These are phyloP conservation scores for Tephrocybe sp. DNA, from an alignment of 768 basidiomycete genomes.

Conservation along the genomic window DNA sequence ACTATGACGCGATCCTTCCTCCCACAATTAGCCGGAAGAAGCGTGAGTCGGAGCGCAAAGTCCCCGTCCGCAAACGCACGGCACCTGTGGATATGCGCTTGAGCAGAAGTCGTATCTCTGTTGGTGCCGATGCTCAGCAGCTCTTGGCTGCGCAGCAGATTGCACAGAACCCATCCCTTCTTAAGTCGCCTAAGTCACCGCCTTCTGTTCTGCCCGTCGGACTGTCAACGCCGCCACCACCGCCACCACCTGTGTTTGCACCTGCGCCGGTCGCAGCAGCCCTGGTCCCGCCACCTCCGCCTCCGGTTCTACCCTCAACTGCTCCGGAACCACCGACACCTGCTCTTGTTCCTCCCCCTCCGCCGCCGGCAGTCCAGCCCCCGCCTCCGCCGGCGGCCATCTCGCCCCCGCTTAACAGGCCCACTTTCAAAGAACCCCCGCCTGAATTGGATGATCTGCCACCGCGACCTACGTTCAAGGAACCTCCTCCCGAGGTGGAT, in stretches of 20 bases:
- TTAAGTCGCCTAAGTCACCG: slow-evolving; percentile 34
- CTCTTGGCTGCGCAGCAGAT: slow-evolving; percentile 71
- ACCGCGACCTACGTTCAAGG: slow-evolving; percentile 53
- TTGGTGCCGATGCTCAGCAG: slow-evolving; percentile 68
- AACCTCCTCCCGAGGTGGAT: slow-evolving; percentile 61
- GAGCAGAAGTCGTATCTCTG: slow-evolving; percentile 74
- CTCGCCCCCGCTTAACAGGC: slow-evolving; percentile 24
- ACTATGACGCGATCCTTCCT: slow-evolving; percentile 74
- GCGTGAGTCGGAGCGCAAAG: slow-evolving; percentile 81
- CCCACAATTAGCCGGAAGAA: slow-evolving; percentile 84
- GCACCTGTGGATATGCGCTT: slow-evolving; percentile 87
- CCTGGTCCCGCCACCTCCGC: slow-evolving; percentile 13
- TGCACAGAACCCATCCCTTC: slow-evolving; percentile 51
- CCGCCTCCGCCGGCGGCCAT: slow-evolving; percentile 23
- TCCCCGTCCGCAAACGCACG: slow-evolving; percentile 84
- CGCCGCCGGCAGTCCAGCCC: slow-evolving; percentile 30
- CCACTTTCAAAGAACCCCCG: slow-evolving; percentile 60
- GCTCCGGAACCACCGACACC: slow-evolving; percentile 30
- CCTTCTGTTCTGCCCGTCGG: slow-evolving; percentile 14
- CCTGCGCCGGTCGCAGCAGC: slow-evolving; percentile 19
- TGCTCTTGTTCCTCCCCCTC: slow-evolving; percentile 18
- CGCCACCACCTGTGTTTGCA: slow-evolving; percentile 20
- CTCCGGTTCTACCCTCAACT: slow-evolving; percentile 17
- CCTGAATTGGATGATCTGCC: slow-evolving; percentile 45
- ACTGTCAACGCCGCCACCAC: slow-evolving; percentile 15